These are phyloP conservation scores for Aspergillus taichungensis DNA, from an alignment of 495 filamentous ascomycete genomes.

Conservation along the genomic window DNA sequence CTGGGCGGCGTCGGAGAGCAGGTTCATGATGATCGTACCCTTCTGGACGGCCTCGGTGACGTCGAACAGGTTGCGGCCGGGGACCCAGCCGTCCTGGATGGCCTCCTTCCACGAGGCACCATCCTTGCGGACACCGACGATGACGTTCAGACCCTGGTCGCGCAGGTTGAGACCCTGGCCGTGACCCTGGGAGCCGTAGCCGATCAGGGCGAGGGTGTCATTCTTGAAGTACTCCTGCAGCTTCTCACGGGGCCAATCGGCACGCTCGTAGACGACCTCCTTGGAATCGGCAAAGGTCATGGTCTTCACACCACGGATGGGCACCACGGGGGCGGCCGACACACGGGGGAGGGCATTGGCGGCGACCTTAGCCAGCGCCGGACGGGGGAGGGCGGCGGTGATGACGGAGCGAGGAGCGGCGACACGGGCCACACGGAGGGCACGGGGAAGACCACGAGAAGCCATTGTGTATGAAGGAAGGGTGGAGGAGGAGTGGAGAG, in stretches of 20 bases:
- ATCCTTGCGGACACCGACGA: conserved; percentile 96
- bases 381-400: conserved; percentile 35
- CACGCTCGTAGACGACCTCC: conserved; percentile 94
- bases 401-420: conserved; percentile 49
- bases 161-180: conserved; percentile 98
- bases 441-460: conserved; percentile 72
- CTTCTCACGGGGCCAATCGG: conserved; percentile 97
- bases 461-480: conserved; percentile 59
- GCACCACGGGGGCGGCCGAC: conserved; percentile 49
- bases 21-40: conserved; percentile 97
- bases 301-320: conserved; percentile 40
- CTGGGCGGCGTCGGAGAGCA: conserved; percentile 95
- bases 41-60: conserved; percentile 88
- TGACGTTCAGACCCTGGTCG: conserved; percentile 98
- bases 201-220: conserved; percentile 97
- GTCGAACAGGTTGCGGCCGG: conserved; percentile 96
- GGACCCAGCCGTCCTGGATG: conserved; percentile 92
- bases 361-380: conserved; percentile 30
- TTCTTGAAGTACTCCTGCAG: conserved; percentile 99
- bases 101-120: conserved; percentile 98
- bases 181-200: conserved; percentile 97
- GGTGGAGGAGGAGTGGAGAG: conserved; percentile 15
- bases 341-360: conserved; percentile 26
- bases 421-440: conserved; percentile 69
- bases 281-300: conserved; percentile 86